Evolutionary conservation across 768 basidiomycete genomes (phyloP), one percentile per base, ranked within the genome.

Genomic region (Lentinula sp.): DNA sequence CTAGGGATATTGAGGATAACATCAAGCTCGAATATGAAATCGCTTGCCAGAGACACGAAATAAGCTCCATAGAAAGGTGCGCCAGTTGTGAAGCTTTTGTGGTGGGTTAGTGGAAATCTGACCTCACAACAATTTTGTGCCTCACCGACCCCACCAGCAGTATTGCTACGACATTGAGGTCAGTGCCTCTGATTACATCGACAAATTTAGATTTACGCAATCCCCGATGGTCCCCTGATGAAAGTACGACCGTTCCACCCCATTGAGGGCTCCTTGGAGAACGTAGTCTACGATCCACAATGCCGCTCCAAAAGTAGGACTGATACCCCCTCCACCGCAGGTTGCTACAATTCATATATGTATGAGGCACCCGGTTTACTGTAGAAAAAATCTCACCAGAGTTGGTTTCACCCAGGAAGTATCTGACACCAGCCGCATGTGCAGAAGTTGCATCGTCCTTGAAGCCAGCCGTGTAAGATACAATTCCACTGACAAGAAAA

Each of bases 241-340:
- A 66, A 76, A 77, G 63, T 76, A 76, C 23, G 74, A 66, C 35
- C 76, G 64, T 37, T 74, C 73, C 6, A 71, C 67, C 8, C 74
- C 75, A 50, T 71, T 71, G 45, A 75, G 59, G 15, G 73, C 73
- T 56, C 70, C 74, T 50, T 76, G 75, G 8, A 77, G 66, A 20
- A 73, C 72, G 54, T 76, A 77, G 63, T 77, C 75, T 15, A 76
- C 68, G 49, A 77, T 73, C 76, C 76, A 77, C 6, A 77, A 66
- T 12, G 70, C 75, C 0, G 76, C 75, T 6, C 75, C 76, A 57
- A 74, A 76, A 1, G 74, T 77, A 3, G 76, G 72, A 62, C 74
- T 75, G 57, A 77, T 76, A 2, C 74, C 75, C 23, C 75, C 76
- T 32, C 74, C 76, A 9, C 76, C 76, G 59, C 76, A 76, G 6